phyloP scores from a whole-genome alignment of 495 filamentous ascomycete genomes.

The Elasticomyces elasticus region DNA sequence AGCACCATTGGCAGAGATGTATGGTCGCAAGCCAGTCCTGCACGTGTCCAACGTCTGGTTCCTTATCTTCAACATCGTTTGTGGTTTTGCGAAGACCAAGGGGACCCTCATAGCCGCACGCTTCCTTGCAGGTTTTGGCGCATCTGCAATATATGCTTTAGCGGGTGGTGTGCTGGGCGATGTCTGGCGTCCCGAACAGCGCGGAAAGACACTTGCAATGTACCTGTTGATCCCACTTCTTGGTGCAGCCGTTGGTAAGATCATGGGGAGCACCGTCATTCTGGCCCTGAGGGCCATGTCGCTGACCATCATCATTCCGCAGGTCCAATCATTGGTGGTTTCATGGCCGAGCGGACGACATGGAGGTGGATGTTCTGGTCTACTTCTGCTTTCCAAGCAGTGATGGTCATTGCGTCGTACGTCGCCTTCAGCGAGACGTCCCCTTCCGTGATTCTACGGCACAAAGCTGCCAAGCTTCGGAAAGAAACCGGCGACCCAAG shows the following conservation, averaged over 20 bases:
- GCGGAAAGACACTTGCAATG: slow-evolving; percentile 52
- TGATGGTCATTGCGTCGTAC: slow-evolving; percentile 56
- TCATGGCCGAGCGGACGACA: slow-evolving; percentile 53
- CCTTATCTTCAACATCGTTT: slow-evolving; percentile 48
- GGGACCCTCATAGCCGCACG: slow-evolving; percentile 46
- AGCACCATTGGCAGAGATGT: slow-evolving; percentile 53
- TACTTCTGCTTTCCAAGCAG: slow-evolving; percentile 54
- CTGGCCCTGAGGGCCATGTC: background rate
- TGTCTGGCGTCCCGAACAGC: slow-evolving; percentile 51
- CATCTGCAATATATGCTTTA: slow-evolving; percentile 43
- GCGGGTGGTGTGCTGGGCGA: slow-evolving; percentile 44
- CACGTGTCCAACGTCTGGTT: slow-evolving; percentile 57
- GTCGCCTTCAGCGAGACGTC: slow-evolving; percentile 28
- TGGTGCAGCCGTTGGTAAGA: slow-evolving; percentile 45
- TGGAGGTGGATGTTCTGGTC: slow-evolving; percentile 88
- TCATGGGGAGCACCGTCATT: background rate
- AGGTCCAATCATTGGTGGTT: slow-evolving; percentile 67
- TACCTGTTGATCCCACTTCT: slow-evolving; percentile 57
- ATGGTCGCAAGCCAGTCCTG: slow-evolving; percentile 44
- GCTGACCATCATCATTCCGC: too few species aligned
- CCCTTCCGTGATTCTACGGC: slow-evolving; percentile 23
- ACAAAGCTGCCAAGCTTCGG: slow-evolving; percentile 25
- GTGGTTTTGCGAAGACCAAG: slow-evolving; percentile 42
- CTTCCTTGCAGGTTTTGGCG: slow-evolving; percentile 50
- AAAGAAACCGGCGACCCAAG: slow-evolving; percentile 35